A percentile compares a stretch with the other conserved stretches of the same genome.
Evolutionary conservation across 2,329 filamentous ascomycete genomes (phyloP).

Genomic region (Fusarium dimerum): DNA sequence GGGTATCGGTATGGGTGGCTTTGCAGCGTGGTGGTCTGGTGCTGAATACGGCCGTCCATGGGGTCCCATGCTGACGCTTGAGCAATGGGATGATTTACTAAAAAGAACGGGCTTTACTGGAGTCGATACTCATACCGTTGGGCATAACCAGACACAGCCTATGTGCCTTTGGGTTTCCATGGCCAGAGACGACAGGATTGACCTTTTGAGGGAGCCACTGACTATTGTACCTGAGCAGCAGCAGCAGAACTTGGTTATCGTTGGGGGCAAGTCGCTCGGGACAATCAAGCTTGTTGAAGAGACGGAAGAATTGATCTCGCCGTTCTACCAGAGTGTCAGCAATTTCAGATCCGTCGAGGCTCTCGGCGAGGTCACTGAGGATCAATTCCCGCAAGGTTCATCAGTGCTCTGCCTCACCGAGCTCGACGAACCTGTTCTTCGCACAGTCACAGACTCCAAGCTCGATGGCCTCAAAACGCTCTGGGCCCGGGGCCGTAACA

Average conservation of each 20-base stretch:
- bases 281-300: constrained; percentile 1
- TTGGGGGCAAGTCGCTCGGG: neutral
- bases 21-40: constrained; percentile 15
- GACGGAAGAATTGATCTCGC: neutral
- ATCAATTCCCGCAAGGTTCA: no score
- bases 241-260: neutral
- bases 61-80: constrained; percentile 6
- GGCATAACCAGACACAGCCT: constrained; percentile 3
- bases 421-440: neutral
- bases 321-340: neutral
- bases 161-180: constrained; percentile 7
- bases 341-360: neutral
- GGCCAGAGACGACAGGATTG: constrained; percentile 1
- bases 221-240: neutral
- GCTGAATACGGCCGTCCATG: constrained; percentile 6
- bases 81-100: constrained; percentile 12
- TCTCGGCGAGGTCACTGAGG: no score
- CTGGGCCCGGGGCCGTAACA: accelerated
- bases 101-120: constrained; percentile 9
- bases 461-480: accelerated
- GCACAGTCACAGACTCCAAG: neutral
- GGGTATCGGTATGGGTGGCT: constrained; percentile 2
- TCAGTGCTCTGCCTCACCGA: neutral
- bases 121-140: constrained; percentile 8
- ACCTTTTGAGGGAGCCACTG: neutral